Evolutionary conservation across 176 grass and related monocot species (phyloP), one percentile per base, ranked within the genome.

Genomic region (Triticum urartu): DNA sequence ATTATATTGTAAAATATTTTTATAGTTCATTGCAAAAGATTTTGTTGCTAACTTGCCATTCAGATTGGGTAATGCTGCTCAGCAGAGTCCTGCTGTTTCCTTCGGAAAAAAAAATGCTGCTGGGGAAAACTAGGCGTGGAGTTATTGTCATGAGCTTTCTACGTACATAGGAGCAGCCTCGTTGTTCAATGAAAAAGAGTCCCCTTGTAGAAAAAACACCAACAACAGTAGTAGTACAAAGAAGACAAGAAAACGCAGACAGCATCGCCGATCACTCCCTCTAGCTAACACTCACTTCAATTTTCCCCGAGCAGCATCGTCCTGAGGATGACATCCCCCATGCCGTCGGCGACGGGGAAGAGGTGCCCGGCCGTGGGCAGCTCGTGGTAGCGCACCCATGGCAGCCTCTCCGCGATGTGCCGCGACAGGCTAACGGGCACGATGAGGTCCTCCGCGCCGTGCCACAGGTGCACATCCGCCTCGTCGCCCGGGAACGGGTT

Each of bases 301-400:
- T 88, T 54, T 71, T 95, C 58, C 48, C 83, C 77, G 5, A 83
- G 48, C 71, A 98, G 21, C 61, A 98, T 83, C 21, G 86, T 34
- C 81, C 38, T 94, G 25, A 94, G 65, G 78, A 98, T 98, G 78
- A 47, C 59, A 38, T 98, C 90, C 33, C 68, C 33, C 90, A 95
- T 95, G 14, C 90, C 88, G 18, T 92, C 86, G 13, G 68, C 88
- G 25, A 92, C 26, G 45, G 88, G 86, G 73, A 98, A 95, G 71
- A 98, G 71, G 76, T 98, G 96, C 0, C 93, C 93, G 7, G 91
- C 73, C 9, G 88, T 80, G 26, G 96, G 88, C 25, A 98, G 81
- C 79, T 98, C 93, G 75, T 95, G 96, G 78, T 95, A 98, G 6
- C 62, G 68, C 24, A 98, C 78, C 96, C 96, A 98, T 4, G 91